Percentiles rank a stretch among this genome's conserved stretches.
phyloP scores from a whole-genome alignment of 2,329 filamentous ascomycete genomes.

The Teratosphaeria destructans region DNA sequence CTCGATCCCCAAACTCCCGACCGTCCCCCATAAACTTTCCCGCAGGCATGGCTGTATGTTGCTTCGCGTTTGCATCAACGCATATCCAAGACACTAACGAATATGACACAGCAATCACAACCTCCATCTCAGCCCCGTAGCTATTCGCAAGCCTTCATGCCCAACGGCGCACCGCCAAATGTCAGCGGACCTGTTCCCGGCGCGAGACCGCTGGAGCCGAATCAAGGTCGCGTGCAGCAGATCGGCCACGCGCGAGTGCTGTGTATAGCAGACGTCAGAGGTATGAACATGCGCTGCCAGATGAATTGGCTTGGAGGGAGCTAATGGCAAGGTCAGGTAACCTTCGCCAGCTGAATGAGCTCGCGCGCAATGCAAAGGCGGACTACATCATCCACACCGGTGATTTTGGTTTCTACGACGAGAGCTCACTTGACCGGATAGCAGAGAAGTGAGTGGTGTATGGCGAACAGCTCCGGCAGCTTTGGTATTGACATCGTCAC shows the following conservation, averaged over 20 bases:
- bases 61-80: not conserved
- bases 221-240: conserved; percentile 43
- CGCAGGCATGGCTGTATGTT: conserved; percentile 1
- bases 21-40: not conserved
- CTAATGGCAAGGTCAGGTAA: conserved; percentile 54
- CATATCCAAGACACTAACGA: conserved; percentile 2
- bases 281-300: conserved; percentile 22
- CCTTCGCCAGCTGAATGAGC: conserved; percentile 86
- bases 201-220: conserved; percentile 39
- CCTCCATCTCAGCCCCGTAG: conserved; percentile 41
- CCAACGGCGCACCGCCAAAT: conserved; percentile 30
- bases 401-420: conserved; percentile 98
- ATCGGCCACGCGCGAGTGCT: conserved; percentile 39
- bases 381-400: conserved; percentile 98
- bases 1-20: not conserved
- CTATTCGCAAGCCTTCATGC: conserved; percentile 38
- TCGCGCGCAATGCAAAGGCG: conserved; percentile 86
- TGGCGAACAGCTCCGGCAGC: not conserved
- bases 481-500: not conserved
- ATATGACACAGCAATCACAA: conserved; percentile 23
- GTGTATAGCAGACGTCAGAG: conserved; percentile 44
- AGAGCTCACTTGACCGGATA: conserved; percentile 89
- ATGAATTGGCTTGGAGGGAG: not conserved
- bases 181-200: conserved; percentile 27
- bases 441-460: conserved; percentile 72